These are phyloP conservation scores for Trichoderma sp. DNA, from an alignment of 2,329 filamentous ascomycete species.

Conservation along the genomic window DNA sequence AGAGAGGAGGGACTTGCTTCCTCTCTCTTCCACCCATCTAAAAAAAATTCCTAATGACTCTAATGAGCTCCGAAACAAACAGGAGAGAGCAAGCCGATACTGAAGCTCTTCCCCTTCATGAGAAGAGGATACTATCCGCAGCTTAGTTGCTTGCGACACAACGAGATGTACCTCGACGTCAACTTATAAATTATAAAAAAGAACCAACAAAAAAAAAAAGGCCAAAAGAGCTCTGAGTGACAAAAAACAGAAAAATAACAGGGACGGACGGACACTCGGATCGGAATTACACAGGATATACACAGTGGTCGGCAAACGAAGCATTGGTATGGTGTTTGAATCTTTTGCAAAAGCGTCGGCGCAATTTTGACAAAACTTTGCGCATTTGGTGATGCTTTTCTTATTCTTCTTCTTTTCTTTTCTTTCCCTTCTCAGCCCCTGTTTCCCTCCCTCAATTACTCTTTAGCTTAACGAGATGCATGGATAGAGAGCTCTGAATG, in stretches of 20 bases:
- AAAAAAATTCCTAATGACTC: slow-evolving; percentile 20
- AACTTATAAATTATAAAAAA: background rate
- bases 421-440: background rate
- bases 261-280: background rate
- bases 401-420: background rate
- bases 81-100: slow-evolving; percentile 10
- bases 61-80: slow-evolving; percentile 1
- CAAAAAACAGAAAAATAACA: slow-evolving; percentile 1
- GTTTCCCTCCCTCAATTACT: slow-evolving; percentile 6
- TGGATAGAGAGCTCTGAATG: slow-evolving; percentile 30
- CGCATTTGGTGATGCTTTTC: slow-evolving; percentile 15
- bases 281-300: slow-evolving; percentile 29
- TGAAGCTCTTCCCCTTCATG: slow-evolving; percentile 10
- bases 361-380: slow-evolving; percentile 24
- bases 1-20: background rate
- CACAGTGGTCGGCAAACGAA: slow-evolving; percentile 23
- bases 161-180: background rate
- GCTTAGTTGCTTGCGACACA: background rate
- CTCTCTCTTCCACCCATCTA: background rate
- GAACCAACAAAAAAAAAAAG: background rate
- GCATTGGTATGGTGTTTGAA: slow-evolving; percentile 24
- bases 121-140: slow-evolving; percentile 2
- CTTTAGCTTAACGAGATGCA: slow-evolving; percentile 31
- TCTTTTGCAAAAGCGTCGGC: slow-evolving; percentile 29
- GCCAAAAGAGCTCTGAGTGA: background rate